phyloP scores from a whole-genome alignment of 73 alveolate species.

The Effrenium voratum region DNA sequence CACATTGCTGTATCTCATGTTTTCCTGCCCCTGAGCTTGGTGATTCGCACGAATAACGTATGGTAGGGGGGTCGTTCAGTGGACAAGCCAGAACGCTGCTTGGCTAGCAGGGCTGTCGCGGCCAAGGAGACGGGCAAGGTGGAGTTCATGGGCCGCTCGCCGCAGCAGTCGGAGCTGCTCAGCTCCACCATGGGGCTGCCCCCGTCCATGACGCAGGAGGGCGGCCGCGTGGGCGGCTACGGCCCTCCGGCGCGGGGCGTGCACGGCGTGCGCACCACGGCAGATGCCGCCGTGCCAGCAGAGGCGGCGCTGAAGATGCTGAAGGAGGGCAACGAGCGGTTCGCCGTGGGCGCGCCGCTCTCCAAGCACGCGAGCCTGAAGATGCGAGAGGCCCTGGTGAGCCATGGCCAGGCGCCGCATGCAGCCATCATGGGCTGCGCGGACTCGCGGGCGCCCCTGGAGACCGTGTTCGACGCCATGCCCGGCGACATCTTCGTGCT shows the following conservation, averaged over 20 bases:
- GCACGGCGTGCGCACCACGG: conserved; percentile 39
- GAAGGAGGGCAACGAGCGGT: conserved; percentile 12
- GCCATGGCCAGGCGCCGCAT: conserved; percentile 35
- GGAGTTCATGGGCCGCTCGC: conserved; percentile 36
- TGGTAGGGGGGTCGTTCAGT: too few species aligned
- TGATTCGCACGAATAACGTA: too few species aligned
- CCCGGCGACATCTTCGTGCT: conserved; percentile 9
- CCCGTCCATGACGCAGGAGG: conserved; percentile 3
- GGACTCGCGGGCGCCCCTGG: background rate
- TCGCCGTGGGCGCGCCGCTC: conserved; percentile 29
- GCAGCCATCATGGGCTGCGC: conserved; percentile 69
- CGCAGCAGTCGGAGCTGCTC: background rate
- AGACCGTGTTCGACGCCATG: background rate
- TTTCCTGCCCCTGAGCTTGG: too few species aligned
- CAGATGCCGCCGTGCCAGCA: background rate
- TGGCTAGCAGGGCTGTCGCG: too few species aligned
- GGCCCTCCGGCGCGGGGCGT: conserved; percentile 20
- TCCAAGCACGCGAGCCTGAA: background rate
- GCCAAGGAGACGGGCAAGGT: conserved; percentile 21
- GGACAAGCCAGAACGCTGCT: too few species aligned
- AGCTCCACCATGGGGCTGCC: conserved; percentile 21
- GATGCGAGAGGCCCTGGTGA: conserved; percentile 53
- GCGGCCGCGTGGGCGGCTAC: conserved; percentile 6
- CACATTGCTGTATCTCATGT: too few species aligned
- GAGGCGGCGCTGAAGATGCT: conserved; percentile 1